Evolutionary conservation across 768 basidiomycete genomes (phyloP), one percentile per base, ranked within the genome.

Genomic region (Suillus tomentosus): DNA sequence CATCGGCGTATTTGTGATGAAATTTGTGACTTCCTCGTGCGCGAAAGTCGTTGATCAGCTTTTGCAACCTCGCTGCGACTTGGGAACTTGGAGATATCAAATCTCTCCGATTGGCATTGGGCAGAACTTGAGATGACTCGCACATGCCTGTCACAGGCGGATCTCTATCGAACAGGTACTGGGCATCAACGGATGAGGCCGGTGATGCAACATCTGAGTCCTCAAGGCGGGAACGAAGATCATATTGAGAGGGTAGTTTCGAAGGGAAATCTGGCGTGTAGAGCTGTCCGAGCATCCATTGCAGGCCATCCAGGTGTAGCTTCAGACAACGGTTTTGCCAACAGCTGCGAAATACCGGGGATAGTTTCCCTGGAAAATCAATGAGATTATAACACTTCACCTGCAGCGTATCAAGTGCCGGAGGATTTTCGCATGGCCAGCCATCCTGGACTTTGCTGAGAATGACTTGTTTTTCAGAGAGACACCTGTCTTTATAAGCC

Each of bases 1-100:
- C 61, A 19, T 63, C 7, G 17, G 67, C 61, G 27, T 72, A 73
- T 3, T 63, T 53, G 9, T 1, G 60, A 5, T 66, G 60, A 22
- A 73, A 66, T 22, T 60, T 10, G 8, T 45, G 45, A 5, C 24
- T 47, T 22, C 65, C 22, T 1, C 53, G 62, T 0, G 14, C 37
- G 14, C 63, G 50, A 4, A 63, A 56, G 0, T 45, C 43, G 2
- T 56, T 10, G 19, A 72, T 61, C 4, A 72, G 45, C 39, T 37
- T 51, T n/a, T 53, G 45, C 27, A 72, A 43, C 5, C 54, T 34
- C 5, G 14, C 17, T 17, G 53, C 19, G 37, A 24, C 5, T 7
- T 59, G 24, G 4, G 11, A 48, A 0, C 40, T 45, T 5, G 47
- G 2, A 36, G 56, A 56, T 27, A 27, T 13, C 13, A 15, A 24